These are phyloP conservation scores for Lolium perenne DNA, from an alignment of 176 grass and related monocot species.

Conservation along the genomic window DNA sequence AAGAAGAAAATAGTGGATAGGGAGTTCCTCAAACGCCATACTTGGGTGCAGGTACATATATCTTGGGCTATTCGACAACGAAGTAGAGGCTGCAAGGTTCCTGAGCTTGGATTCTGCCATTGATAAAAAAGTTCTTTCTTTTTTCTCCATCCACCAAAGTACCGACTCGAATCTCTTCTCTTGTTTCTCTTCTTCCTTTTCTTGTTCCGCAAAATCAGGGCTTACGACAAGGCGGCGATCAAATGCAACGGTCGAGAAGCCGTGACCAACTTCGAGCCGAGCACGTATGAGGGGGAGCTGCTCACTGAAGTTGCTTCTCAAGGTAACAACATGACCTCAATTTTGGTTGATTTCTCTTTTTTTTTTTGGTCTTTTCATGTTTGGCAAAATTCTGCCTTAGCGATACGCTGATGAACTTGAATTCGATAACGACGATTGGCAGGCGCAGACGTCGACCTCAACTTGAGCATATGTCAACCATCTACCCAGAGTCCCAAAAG, in stretches of 20 bases:
- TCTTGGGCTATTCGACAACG: slow-evolving; percentile 99
- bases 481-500: slow-evolving; percentile 57
- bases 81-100: slow-evolving; percentile 99
- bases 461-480: slow-evolving; percentile 97
- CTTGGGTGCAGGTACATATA: slow-evolving; percentile 99
- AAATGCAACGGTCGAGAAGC: slow-evolving; percentile 98
- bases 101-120: slow-evolving; percentile 65
- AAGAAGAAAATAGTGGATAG: slow-evolving; percentile 45
- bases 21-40: slow-evolving; percentile 76
- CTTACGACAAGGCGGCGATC: slow-evolving; percentile 97
- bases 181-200: slow-evolving; percentile 39
- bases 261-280: slow-evolving; percentile 91
- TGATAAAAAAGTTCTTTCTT: slow-evolving; percentile 45
- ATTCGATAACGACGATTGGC: not conserved
- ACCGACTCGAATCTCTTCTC: slow-evolving; percentile 72
- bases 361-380: not conserved
- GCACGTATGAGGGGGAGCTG: slow-evolving; percentile 76
- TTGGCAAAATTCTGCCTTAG: not conserved
- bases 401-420: not conserved
- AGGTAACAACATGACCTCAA: slow-evolving; percentile 51
- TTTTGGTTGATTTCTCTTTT: not conserved
- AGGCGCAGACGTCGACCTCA: slow-evolving; percentile 80
- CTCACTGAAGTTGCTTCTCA: slow-evolving; percentile 51
- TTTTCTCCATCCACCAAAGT: slow-evolving; percentile 38
- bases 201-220: slow-evolving; percentile 60